phyloP scores from a whole-genome alignment of 2,329 filamentous ascomycete genomes.

The Venturia nashicola region DNA sequence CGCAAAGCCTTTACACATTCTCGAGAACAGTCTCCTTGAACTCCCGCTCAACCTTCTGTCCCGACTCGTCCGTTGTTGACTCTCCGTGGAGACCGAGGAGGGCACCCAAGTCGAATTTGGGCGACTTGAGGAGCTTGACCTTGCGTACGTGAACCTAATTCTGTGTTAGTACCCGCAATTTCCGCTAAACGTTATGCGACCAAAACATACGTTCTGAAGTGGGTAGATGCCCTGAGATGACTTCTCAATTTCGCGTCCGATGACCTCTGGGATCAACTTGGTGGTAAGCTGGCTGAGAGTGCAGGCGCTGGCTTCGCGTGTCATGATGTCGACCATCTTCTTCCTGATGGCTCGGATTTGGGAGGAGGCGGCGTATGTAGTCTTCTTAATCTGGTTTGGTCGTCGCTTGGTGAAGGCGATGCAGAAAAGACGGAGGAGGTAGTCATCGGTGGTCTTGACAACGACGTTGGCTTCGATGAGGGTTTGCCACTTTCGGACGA shows the following conservation, averaged over 20 bases:
- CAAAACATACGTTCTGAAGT: constrained; percentile 84
- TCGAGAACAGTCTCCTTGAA: constrained; percentile 98
- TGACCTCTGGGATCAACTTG: constrained; percentile 99
- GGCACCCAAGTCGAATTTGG: constrained; percentile 97
- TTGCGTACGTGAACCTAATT: constrained; percentile 95
- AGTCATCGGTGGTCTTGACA: constrained; percentile 99
- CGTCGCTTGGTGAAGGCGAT: constrained; percentile 99
- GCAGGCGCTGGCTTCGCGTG: constrained; percentile 87
- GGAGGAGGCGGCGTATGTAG: constrained; percentile 91
- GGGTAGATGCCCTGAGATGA: constrained; percentile 98
- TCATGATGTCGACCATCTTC: constrained; percentile 99
- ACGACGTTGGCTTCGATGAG: constrained; percentile 99
- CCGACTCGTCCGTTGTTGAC: constrained; percentile 88
- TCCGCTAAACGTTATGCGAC: constrained; percentile 51
- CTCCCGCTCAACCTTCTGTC: constrained; percentile 95
- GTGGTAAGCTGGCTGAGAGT: constrained; percentile 91
- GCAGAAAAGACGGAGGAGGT: constrained; percentile 96
- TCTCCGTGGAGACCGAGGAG: constrained; percentile 96
- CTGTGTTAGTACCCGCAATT: constrained; percentile 21
- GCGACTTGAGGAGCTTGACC: constrained; percentile 97
- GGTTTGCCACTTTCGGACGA: constrained; percentile 99
- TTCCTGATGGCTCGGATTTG: constrained; percentile 97
- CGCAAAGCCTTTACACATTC: constrained; percentile 56
- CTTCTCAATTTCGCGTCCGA: constrained; percentile 99
- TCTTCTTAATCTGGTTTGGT: constrained; percentile 99